Base-by-base conservation (phyloP, 2,329 filamentous ascomycete genomes). In the Aureobasidium sp. region DNA sequence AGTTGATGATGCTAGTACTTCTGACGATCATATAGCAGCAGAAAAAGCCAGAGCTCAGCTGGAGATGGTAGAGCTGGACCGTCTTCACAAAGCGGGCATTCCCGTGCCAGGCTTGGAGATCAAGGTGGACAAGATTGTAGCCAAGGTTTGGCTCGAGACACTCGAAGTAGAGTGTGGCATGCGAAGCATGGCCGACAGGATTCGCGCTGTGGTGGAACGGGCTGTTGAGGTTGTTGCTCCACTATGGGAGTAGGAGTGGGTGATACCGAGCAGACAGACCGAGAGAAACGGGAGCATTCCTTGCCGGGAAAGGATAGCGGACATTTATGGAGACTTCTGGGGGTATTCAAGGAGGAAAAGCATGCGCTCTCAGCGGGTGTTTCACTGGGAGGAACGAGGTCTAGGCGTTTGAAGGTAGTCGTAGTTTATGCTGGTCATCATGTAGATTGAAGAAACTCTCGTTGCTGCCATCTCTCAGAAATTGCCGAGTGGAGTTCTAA, bases 141-240 rank as follows among this genome's bases (percentile, higher is more conserved):
- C 93, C 7, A 88, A 84, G 63, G 87, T 99, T 7, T 97, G 93
- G 92, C 77, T 99, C 40, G 94, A 97, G 78, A 85, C 89, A 66
- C 74, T 97, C 46, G 90, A 95, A 67, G 89, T 99, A 4, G 94
- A 97, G 74, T 95, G 90, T 72, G 89, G 90, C 65, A 84, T 85
- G 64, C 85, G 85, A 49, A 90, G 90, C 65, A 82, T 86, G 65
- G 85, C 85, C 35, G 93, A 95, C 72, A 81, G 94, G 61, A 89
- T 99, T 5, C 83, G 88, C 67, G 90, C 90, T 1, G 90, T 99
- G 9, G 89, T 96, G 11, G 93, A 97, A 73, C 81, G 91, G 65
- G 92, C 89, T 0, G 87, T 93, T 3, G 92, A 96, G 77, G 61
- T 63, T 23, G 60, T 64, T 25, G 61, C 61, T 49, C 63, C 63